These are phyloP conservation scores for Dicorynia guianensis DNA, from an alignment of 306 rosid species.

Conservation along the genomic window DNA sequence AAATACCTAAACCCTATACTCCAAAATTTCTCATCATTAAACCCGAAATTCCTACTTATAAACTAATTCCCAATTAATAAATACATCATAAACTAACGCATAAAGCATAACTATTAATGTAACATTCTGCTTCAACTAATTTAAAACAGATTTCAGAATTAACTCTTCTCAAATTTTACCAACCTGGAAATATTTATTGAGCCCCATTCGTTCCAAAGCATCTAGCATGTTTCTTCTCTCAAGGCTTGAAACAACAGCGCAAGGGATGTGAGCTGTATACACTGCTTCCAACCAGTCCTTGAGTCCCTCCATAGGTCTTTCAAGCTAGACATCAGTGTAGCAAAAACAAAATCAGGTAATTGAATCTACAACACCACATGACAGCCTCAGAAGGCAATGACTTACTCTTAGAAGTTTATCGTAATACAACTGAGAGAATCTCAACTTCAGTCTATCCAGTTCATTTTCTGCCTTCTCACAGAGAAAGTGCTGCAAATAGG, in stretches of 20 bases:
- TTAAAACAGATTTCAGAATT: background rate
- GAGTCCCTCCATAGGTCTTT: conserved; percentile 80
- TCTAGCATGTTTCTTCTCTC: conserved; percentile 81
- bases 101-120: no score
- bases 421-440: conserved; percentile 82
- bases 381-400: conserved; percentile 12
- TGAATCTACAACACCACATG: conserved; percentile 21
- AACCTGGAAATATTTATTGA: conserved; percentile 92
- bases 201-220: conserved; percentile 76
- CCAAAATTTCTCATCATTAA: no score
- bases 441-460: conserved; percentile 65
- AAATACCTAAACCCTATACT: no score
- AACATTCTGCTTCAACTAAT: background rate
- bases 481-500: conserved; percentile 63
- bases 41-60: no score
- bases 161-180: conserved; percentile 35
- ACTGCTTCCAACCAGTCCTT: conserved; percentile 97
- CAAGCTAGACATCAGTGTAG: conserved; percentile 55
- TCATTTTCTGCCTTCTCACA: conserved; percentile 66
- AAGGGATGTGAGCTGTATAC: conserved; percentile 85
- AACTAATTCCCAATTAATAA: no score
- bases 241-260: conserved; percentile 94
- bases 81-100: no score
- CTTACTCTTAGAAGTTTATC: conserved; percentile 85
- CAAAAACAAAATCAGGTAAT: conserved; percentile 21